These are phyloP conservation scores for Ustilaginoidea virens DNA, from an alignment of 2,329 filamentous ascomycete genomes.

Conservation along the genomic window DNA sequence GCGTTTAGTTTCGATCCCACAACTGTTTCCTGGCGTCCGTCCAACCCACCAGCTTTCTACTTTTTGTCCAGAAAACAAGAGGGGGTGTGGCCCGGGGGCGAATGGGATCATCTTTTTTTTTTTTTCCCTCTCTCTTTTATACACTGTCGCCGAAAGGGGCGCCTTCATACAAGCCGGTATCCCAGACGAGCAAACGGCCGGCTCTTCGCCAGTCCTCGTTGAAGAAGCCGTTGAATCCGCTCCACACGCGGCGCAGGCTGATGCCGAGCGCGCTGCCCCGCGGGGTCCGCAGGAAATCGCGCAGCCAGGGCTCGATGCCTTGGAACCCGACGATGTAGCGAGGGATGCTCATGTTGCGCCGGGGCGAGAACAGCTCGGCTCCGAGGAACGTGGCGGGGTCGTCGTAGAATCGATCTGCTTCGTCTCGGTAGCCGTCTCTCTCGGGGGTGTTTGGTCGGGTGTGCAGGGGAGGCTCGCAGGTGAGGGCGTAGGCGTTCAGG, in stretches of 20 bases:
- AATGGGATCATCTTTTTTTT: too few relatives aligned
- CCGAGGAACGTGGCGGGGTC: conserved; percentile 40
- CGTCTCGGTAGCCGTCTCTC: conserved; percentile 61
- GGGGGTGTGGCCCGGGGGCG: too few relatives aligned
- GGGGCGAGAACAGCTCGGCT: conserved; percentile 29
- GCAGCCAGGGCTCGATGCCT: conserved; percentile 33
- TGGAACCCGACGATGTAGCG: conserved; percentile 47
- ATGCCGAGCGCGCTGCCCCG: conserved; percentile 26
- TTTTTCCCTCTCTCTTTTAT: neutral
- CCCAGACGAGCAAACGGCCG: conserved; percentile 46
- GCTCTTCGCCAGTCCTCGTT: conserved; percentile 44
- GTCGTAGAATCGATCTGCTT: conserved; percentile 84
- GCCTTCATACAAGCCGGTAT: conserved; percentile 22
- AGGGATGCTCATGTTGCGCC: conserved; percentile 20
- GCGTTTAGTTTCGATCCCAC: too few relatives aligned
- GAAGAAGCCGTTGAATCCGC: conserved; percentile 43
- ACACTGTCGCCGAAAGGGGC: too few relatives aligned
- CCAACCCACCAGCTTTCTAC: too few relatives aligned
- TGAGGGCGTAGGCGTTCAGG: conserved; percentile 68
- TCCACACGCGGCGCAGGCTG: conserved; percentile 34
- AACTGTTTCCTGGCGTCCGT: too few relatives aligned
- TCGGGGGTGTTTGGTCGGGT: conserved; percentile 41
- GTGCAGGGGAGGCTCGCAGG: conserved; percentile 76
- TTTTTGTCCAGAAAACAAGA: too few relatives aligned
- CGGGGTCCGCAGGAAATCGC: conserved; percentile 26